A percentile compares a stretch with the other conserved stretches of the same genome.
These are phyloP conservation scores for Akanthomyces dipterigenus DNA, from an alignment of 2,329 filamentous ascomycete species.

Conservation along the genomic window DNA sequence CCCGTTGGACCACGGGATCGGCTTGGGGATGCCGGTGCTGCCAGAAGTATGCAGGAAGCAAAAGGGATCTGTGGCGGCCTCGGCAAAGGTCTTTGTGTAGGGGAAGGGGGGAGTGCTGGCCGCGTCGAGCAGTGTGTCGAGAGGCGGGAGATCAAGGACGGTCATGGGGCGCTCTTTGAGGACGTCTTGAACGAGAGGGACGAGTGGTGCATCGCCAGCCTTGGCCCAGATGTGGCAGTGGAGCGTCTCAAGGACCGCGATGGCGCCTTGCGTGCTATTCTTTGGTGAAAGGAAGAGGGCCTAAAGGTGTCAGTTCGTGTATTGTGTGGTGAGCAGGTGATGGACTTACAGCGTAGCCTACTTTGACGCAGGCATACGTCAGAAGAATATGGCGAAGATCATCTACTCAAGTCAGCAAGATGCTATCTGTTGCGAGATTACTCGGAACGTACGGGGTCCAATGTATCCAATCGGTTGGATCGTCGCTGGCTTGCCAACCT, in stretches of 20 bases:
- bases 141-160: conserved; percentile 21
- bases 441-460: conserved; percentile 24
- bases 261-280: conserved; percentile 26
- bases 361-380: conserved; percentile 27
- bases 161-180: conserved; percentile 21
- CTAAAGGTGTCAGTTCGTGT: not conserved
- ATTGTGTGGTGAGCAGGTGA: not conserved
- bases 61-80: conserved; percentile 28
- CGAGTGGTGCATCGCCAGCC: conserved; percentile 14
- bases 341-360: conserved; percentile 21
- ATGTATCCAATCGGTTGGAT: conserved; percentile 24
- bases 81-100: conserved; percentile 27
- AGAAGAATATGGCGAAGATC: conserved; percentile 25
- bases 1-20: conserved; percentile 29
- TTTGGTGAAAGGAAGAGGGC: conserved; percentile 27
- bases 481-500: conserved; percentile 15
- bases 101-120: conserved; percentile 17
- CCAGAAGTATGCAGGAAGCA: conserved; percentile 36
- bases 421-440: not conserved
- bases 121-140: conserved; percentile 23
- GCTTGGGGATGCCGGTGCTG: conserved; percentile 35
- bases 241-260: conserved; percentile 26
- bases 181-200: conserved; percentile 19
- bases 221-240: conserved; percentile 27
- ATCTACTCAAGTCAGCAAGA: conserved; percentile 16